phyloP scores from a whole-genome alignment of 495 filamentous ascomycete genomes.

The Beverwykella pulmonaria region DNA sequence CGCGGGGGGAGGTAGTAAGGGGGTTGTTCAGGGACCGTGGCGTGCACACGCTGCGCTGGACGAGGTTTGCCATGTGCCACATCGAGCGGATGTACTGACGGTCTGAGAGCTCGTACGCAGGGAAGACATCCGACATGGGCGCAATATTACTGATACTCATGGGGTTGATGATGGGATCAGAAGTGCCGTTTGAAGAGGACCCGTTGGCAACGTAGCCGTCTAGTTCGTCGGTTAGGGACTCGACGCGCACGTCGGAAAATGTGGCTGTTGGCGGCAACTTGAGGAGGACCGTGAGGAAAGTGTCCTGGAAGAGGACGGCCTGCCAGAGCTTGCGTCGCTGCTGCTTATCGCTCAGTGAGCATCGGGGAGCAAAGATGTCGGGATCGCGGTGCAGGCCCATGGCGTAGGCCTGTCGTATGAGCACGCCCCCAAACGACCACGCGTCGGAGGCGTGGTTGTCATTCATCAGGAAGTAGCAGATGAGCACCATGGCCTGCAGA shows the following conservation, averaged over 20 bases:
- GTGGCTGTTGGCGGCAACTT: conserved; percentile 71
- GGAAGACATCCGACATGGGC: conserved; percentile 32
- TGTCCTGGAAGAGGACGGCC: conserved; percentile 73
- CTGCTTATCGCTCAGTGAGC: conserved; percentile 65
- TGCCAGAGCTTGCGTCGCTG: conserved; percentile 74
- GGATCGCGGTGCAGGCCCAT: conserved; percentile 76
- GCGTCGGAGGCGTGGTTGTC: conserved; percentile 76
- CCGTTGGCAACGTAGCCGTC: conserved; percentile 48
- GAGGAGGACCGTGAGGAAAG: conserved; percentile 73
- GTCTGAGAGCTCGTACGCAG: conserved; percentile 51
- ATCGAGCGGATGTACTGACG: conserved; percentile 68
- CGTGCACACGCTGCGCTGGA: conserved; percentile 67
- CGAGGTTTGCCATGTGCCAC: conserved; percentile 72
- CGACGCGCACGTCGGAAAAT: conserved; percentile 70
- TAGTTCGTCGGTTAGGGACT: conserved; percentile 57
- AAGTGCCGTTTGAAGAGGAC: conserved; percentile 15
- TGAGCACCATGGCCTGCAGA: conserved; percentile 72
- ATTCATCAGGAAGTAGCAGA: conserved; percentile 77
- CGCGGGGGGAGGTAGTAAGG: conserved; percentile 59
- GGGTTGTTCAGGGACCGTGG: conserved; percentile 68
- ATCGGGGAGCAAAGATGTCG: conserved; percentile 64
- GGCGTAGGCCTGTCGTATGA: conserved; percentile 71
- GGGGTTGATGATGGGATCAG: conserved; percentile 38
- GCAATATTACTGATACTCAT: conserved; percentile 50
- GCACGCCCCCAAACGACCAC: conserved; percentile 72